Conservation (phyloP, 495 filamentous ascomycete species). For the Xylaria nigripes region DNA sequence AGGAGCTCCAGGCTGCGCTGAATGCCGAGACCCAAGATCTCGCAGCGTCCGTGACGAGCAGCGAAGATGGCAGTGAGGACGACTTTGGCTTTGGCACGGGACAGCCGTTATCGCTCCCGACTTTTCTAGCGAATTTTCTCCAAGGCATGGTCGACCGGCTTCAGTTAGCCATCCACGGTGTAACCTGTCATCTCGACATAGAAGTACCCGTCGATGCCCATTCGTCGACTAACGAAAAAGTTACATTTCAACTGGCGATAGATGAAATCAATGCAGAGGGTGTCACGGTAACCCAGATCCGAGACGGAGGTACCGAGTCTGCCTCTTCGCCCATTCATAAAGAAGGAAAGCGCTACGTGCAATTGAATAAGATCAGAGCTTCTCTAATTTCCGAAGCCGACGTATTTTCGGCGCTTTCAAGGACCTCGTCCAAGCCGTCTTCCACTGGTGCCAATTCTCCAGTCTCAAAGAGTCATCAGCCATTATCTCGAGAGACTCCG, state of each 20-base stretch:
- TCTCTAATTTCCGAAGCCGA: slow-evolving; percentile 64
- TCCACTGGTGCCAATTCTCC: slow-evolving; percentile 47
- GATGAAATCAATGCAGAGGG: slow-evolving; percentile 59
- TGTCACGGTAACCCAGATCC: slow-evolving; percentile 38
- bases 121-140: slow-evolving; percentile 72
- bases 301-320: slow-evolving; percentile 11
- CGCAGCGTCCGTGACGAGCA: slow-evolving; percentile 43
- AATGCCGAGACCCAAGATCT: slow-evolving; percentile 57
- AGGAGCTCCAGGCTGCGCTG: slow-evolving; percentile 68
- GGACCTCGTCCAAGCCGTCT: slow-evolving; percentile 53
- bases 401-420: slow-evolving; percentile 58
- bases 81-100: slow-evolving; percentile 63
- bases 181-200: slow-evolving; percentile 53
- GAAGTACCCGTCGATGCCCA: slow-evolving; percentile 55
- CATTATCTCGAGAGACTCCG: slow-evolving; percentile 9
- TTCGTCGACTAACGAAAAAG: slow-evolving; percentile 39
- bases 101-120: slow-evolving; percentile 64
- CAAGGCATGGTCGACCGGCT: slow-evolving; percentile 76
- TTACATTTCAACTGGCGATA: slow-evolving; percentile 58
- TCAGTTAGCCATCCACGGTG: slow-evolving; percentile 55
- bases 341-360: slow-evolving; percentile 58
- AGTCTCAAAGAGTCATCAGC: slow-evolving; percentile 13
- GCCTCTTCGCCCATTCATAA: slow-evolving; percentile 29
- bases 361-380: slow-evolving; percentile 53
- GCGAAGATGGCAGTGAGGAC: slow-evolving; percentile 57